Evolutionary conservation across 306 rosid genomes (phyloP), one percentile per base, ranked within the genome.

Genomic region (Dryas octopetala): DNA sequence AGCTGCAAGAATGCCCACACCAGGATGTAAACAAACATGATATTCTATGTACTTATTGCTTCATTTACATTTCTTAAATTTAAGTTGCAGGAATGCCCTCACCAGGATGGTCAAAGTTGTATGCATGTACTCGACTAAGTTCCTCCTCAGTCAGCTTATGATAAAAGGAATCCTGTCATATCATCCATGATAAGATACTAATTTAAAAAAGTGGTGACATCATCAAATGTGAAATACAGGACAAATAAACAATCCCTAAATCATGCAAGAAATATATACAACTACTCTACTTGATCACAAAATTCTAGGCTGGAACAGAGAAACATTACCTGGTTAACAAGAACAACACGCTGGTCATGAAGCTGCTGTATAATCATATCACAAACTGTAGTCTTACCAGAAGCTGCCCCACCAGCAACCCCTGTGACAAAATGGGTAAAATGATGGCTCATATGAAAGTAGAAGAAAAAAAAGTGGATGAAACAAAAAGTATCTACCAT

Each of bases 41-140:
- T 6, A 46, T 40, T 59, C 55, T 14, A 23, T 8, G 55, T 47
- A 60, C 32, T 58, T 57, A 57, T 32, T 45, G 51, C 26, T 57
- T 15, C 6, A 57, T 23, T 9, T 0, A 70, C 16, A 53, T 49
- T 71, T 57, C 76, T 46, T 58, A 46, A 7, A 46, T 16, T 72
- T 76, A 55, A 73, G 66, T 28, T 67, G 76, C 74, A 71, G 17
- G 73, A 70, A 47, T 76, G 72, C 79, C 78, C 94, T 87, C 47
- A 91, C 97, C 97, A 79, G 98, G 99, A 86, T 96, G 99, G 81
- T 96, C 99, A 82, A 92, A 96, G 87, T 96, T 96, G 90, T 92
- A 96, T 73, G 92, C 99, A 57, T 89, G 91, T 79, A 92, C 99
- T 83, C 86, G 83, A 60, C 65, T 79, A 84, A 88, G 91, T 88